Base-by-base conservation (phyloP, 805 yeast species). In the Kazachstania psychrophila region DNA sequence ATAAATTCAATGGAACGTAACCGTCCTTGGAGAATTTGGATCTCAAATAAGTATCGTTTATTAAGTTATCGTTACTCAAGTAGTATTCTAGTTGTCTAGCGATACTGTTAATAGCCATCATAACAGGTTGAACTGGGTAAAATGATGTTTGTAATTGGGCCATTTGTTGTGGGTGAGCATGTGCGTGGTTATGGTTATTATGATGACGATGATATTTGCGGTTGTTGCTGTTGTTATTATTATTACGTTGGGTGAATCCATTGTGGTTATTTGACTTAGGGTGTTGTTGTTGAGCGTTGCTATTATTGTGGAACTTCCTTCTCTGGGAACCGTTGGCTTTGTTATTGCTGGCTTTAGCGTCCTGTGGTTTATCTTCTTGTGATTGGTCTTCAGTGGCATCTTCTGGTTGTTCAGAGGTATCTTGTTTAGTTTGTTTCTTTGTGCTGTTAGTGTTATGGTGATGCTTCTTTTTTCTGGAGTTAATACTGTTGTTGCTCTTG, bases 41-140 rank as follows among this genome's bases (percentile, higher is more conserved):
- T 61, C 95, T 76, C 61, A 92, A 69, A 56, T 64, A 89, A 35
- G 79, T 65, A 63, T 92, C 98, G 62, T 86, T 83, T 49, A 80
- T 68, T 61, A 92, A 69, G 61, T 92, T 92, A 50, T 86, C 95
- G 34, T 78, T 68, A 22, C 94, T 79, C 64, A 92, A 83, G 61
- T 92, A 92, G 67, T 92, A 92, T 56, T 85, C 92, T 36, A 89
- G 66, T 67, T 88, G 97, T 41, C 54, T 52, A 11, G 62, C 62
- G 36, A 56, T 50, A 38, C 51, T 58, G 34, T 52, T 48, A 34
- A 56, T 50, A 13, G 58, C 55, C 41, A 53, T 44, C 29, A 54
- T 40, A 6, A 48, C 44, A 10, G 56, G 52, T 40, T 49, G 50
- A 22, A 46, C 33, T 23, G 52, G 44, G 23, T 47, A 45, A 16